Conservation (phyloP, 257 asterid genomes). For the Solanum tarijense region DNA sequence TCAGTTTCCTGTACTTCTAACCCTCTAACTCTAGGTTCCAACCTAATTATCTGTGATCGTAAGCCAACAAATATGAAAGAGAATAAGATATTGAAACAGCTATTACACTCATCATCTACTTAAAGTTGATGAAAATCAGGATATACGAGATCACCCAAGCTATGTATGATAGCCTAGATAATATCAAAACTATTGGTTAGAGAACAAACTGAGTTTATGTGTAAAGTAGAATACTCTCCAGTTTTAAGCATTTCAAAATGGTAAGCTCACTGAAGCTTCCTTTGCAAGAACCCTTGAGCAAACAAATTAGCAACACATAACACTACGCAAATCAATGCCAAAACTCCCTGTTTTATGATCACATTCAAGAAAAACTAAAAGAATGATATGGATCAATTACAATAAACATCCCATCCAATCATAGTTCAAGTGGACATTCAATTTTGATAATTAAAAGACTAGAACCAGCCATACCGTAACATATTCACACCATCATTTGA, state of each 20-base stretch:
- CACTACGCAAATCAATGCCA: not conserved
- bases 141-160: not conserved
- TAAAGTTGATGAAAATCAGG: not conserved
- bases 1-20: constrained; percentile 22
- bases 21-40: constrained; percentile 50
- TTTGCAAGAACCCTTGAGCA: not conserved
- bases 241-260: not conserved
- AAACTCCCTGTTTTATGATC: not conserved
- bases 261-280: not conserved
- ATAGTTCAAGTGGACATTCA: not conserved
- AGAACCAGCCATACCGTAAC: not conserved
- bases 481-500: not conserved
- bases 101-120: not conserved
- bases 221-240: not conserved
- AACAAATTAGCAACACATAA: not conserved
- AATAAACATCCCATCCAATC: not conserved
- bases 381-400: not conserved
- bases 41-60: constrained; percentile 53
- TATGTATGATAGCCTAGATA: not conserved
- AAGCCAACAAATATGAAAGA: not conserved
- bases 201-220: not conserved
- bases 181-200: not conserved
- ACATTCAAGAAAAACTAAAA: not conserved
- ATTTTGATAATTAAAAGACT: not conserved
- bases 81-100: not conserved